Percentiles rank a stretch among this genome's conserved stretches.
These are phyloP conservation scores for Phytophthora pistaciae DNA, from an alignment of 352 stramenopile genomes.

Conservation along the genomic window DNA sequence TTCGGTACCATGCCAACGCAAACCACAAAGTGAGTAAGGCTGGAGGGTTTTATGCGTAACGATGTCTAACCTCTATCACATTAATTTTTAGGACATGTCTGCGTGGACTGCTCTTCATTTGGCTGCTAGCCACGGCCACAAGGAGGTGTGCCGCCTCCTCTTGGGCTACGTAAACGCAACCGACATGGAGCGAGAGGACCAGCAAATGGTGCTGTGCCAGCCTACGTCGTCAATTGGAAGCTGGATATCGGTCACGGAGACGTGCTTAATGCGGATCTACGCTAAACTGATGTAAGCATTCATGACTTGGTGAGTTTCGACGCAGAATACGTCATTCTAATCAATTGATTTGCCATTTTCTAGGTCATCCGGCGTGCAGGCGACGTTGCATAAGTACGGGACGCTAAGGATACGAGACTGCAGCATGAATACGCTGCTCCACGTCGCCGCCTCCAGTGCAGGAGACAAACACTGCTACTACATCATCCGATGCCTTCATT, in stretches of 20 bases:
- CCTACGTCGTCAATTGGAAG: conserved; percentile 42
- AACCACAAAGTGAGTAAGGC: conserved; percentile 41
- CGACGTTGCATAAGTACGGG: conserved; percentile 49
- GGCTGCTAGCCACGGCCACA: conserved; percentile 50
- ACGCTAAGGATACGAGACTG: conserved; percentile 61
- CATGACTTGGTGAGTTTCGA: conserved; percentile 3
- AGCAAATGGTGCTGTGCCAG: conserved; percentile 47
- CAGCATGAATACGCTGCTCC: conserved; percentile 68
- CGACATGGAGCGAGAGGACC: conserved; percentile 36
- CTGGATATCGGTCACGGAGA: conserved; percentile 54
- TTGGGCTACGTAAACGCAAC: conserved; percentile 27
- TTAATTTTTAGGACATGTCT: conserved; percentile 44
- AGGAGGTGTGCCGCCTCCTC: conserved; percentile 51
- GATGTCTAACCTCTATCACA: not conserved
- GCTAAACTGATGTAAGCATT: conserved; percentile 47
- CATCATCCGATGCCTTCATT: conserved; percentile 53
- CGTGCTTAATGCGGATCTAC: conserved; percentile 58
- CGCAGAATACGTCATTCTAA: not conserved
- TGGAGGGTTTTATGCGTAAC: not conserved
- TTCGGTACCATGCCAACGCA: conserved; percentile 48
- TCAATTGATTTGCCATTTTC: not conserved
- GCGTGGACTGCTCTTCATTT: conserved; percentile 57
- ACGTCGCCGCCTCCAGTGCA: conserved; percentile 52
- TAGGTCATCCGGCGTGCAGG: conserved; percentile 47
- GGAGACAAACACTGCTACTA: conserved; percentile 54